These are phyloP conservation scores for Peronosclerospora sorghi DNA, from an alignment of 352 stramenopile species.

Conservation along the genomic window DNA sequence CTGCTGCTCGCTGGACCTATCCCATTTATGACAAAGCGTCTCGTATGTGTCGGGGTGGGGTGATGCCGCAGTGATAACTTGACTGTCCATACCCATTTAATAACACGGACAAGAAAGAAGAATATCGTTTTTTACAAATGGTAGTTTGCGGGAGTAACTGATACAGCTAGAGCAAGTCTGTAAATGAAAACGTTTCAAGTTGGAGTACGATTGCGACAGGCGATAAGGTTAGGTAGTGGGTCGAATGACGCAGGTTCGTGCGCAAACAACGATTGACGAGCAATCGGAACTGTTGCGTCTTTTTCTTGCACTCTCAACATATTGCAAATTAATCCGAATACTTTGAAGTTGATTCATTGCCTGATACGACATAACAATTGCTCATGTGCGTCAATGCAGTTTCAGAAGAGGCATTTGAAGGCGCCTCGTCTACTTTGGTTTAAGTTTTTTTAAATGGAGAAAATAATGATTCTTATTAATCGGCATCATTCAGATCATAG, in stretches of 20 bases:
- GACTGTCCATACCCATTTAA: constrained; percentile 13
- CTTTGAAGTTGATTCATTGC: no score
- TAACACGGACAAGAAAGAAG: neutral
- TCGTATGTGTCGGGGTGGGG: constrained; percentile 25
- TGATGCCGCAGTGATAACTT: constrained; percentile 5
- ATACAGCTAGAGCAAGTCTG: neutral
- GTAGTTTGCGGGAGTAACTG: neutral
- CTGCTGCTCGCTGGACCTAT: constrained; percentile 26
- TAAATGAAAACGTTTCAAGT: neutral
- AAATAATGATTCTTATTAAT: no score
- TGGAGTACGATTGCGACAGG: neutral
- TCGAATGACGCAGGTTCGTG: neutral
- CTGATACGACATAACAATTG: no score
- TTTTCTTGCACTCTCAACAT: no score
- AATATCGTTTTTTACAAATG: neutral
- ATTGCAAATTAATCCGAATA: no score
- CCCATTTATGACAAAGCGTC: constrained; percentile 25
- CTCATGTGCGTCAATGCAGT: no score
- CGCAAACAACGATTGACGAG: neutral
- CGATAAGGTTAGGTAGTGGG: neutral
- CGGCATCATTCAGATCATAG: no score
- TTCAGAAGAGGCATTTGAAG: no score
- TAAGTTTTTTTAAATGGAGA: no score
- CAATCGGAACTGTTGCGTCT: no score
- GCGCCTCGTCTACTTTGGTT: no score